A percentile compares a stretch with the other conserved stretches of the same genome.
These are phyloP conservation scores for Trichosporon coremiiforme DNA, from an alignment of 1,284 basidiomycete genomes.

Conservation along the genomic window DNA sequence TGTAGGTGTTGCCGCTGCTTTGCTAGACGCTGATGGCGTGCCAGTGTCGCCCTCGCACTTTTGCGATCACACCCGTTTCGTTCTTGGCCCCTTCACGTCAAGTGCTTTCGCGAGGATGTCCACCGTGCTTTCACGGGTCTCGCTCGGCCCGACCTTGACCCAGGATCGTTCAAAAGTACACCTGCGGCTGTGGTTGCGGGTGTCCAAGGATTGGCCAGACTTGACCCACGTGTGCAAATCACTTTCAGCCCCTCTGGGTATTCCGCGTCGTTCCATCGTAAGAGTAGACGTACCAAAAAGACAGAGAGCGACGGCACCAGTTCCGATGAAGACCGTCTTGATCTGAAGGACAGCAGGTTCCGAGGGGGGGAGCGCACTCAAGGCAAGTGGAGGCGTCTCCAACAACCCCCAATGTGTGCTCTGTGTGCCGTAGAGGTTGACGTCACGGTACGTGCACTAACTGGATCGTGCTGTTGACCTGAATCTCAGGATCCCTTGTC, in stretches of 20 bases:
- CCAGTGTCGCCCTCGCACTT: constrained; percentile 49
- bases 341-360: constrained; percentile 66
- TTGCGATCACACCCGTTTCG: constrained; percentile 33
- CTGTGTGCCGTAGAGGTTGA: constrained; percentile 62
- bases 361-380: constrained; percentile 36
- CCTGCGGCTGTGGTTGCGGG: neutral
- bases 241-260: constrained; percentile 57
- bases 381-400: constrained; percentile 35
- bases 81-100: constrained; percentile 57
- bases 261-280: neutral
- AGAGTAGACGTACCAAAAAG: neutral
- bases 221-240: constrained; percentile 23
- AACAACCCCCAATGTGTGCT: constrained; percentile 28
- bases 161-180: neutral
- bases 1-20: constrained; percentile 34
- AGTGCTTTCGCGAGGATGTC: constrained; percentile 64
- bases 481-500: constrained; percentile 62
- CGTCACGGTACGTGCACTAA: constrained; percentile 58
- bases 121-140: constrained; percentile 26
- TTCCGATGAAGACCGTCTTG: constrained; percentile 58
- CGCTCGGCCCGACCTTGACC: neutral
- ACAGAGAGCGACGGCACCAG: constrained; percentile 13
- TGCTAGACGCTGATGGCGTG: neutral
- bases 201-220: neutral
- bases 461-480: constrained; percentile 11